These are phyloP conservation scores for Aphanomyces invadans DNA, from an alignment of 352 stramenopile species.

Conservation along the genomic window DNA sequence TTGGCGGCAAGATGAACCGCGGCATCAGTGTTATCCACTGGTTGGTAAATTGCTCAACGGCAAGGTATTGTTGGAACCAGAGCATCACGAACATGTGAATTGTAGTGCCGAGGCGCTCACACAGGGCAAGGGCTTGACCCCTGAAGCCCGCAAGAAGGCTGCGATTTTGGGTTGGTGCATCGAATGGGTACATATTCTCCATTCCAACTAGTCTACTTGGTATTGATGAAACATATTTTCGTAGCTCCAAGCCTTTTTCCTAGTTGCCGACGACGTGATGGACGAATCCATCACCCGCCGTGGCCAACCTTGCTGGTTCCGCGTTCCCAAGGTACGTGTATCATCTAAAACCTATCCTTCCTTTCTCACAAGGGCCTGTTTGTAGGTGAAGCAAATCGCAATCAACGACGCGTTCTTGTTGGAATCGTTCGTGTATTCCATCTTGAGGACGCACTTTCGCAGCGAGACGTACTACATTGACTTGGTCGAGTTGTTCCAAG, in stretches of 20 bases:
- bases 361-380: slow-evolving; percentile 20
- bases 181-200: slow-evolving; percentile 79
- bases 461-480: slow-evolving; percentile 82
- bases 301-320: slow-evolving; percentile 97
- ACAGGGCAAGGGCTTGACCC: slow-evolving; percentile 38
- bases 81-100: not conserved
- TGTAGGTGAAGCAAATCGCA: slow-evolving; percentile 86
- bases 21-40: slow-evolving; percentile 93
- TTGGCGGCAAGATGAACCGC: slow-evolving; percentile 97
- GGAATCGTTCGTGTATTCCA: slow-evolving; percentile 88
- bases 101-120: slow-evolving; percentile 55
- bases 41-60: no score
- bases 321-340: slow-evolving; percentile 44
- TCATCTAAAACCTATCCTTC: slow-evolving; percentile 28
- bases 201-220: not conserved
- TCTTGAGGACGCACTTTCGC: slow-evolving; percentile 85
- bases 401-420: slow-evolving; percentile 97
- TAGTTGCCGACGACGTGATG: slow-evolving; percentile 99
- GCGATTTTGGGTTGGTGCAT: slow-evolving; percentile 97
- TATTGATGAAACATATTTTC: not conserved
- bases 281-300: slow-evolving; percentile 93
- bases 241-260: slow-evolving; percentile 96
- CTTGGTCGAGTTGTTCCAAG: slow-evolving; percentile 94
- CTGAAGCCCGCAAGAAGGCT: slow-evolving; percentile 72
- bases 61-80: no score